Conservation (phyloP, 2,329 filamentous ascomycete genomes). For the Chrysoporthe cubensis region DNA sequence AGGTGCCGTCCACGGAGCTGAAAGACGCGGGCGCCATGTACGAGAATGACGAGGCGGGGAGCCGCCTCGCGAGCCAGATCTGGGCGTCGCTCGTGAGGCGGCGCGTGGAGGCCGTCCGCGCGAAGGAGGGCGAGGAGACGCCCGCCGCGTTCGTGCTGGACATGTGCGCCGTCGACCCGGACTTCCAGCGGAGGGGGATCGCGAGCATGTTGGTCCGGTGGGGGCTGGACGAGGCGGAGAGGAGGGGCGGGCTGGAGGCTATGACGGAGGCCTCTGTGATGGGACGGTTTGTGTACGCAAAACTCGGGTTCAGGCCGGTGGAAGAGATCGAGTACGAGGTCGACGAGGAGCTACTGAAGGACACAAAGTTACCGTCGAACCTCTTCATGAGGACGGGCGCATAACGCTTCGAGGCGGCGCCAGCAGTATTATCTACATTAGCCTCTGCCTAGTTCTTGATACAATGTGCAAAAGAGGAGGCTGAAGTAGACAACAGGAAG, state of each 20-base stretch:
- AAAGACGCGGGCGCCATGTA: slow-evolving; percentile 44
- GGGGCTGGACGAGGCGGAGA: slow-evolving; percentile 49
- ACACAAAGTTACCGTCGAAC: slow-evolving; percentile 45
- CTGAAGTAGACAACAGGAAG: too few relatives aligned
- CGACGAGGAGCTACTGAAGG: slow-evolving; percentile 43
- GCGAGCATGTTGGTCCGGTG: slow-evolving; percentile 50
- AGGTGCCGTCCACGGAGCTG: slow-evolving; percentile 42
- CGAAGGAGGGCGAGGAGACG: slow-evolving; percentile 42
- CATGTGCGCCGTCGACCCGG: slow-evolving; percentile 56
- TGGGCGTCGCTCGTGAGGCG: slow-evolving; percentile 48
- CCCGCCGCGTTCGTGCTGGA: slow-evolving; percentile 56
- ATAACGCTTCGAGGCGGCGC: neutral
- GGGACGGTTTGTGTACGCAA: slow-evolving; percentile 51
- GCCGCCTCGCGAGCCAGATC: slow-evolving; percentile 51
- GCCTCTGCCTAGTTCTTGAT: too few relatives aligned
- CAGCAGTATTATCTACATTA: too few relatives aligned
- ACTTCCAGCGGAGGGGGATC: slow-evolving; percentile 54
- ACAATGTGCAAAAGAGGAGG: too few relatives aligned
- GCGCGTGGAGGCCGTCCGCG: slow-evolving; percentile 46
- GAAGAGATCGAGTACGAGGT: slow-evolving; percentile 47
- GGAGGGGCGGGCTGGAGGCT: slow-evolving; percentile 46
- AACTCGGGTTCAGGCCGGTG: slow-evolving; percentile 49
- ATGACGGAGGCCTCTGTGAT: slow-evolving; percentile 52
- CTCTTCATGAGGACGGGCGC: slow-evolving; percentile 51
- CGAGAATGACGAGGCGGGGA: slow-evolving; percentile 45